phyloP scores from a whole-genome alignment of 176 grass and related monocot genomes.

The Oryza punctata region DNA sequence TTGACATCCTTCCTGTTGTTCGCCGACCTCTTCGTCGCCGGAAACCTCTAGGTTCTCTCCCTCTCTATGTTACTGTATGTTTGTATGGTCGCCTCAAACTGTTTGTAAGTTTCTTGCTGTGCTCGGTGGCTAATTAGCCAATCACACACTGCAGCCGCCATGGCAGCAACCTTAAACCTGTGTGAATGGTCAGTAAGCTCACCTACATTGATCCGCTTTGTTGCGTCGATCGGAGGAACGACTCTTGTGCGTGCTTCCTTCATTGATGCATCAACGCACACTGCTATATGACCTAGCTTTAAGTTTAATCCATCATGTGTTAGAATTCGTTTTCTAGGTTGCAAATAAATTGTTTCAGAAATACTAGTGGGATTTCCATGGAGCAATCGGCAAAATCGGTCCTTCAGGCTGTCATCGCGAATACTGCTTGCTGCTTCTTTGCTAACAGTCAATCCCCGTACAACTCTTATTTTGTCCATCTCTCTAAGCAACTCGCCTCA shows the following conservation, averaged over 20 bases:
- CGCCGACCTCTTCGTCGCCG: not conserved
- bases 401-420: not conserved
- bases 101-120: not conserved
- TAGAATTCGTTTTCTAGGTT: not conserved
- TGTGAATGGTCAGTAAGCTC: slow-evolving; percentile 69
- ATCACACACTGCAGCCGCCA: slow-evolving; percentile 40
- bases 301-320: not conserved
- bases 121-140: slow-evolving; percentile 67
- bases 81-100: not conserved
- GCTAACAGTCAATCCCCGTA: not conserved
- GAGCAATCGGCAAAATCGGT: not conserved
- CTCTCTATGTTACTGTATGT: not conserved
- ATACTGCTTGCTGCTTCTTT: not conserved
- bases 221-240: slow-evolving; percentile 39
- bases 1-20: not conserved
- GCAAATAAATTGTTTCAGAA: not conserved
- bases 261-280: slow-evolving; percentile 42
- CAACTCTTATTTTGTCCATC: not conserved
- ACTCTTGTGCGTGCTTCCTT: slow-evolving; percentile 13
- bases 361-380: not conserved
- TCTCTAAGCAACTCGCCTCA: not conserved
- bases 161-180: slow-evolving; percentile 31
- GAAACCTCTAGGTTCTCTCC: not conserved
- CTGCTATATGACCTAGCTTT: not conserved
- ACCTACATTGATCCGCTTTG: slow-evolving; percentile 49